Evolutionary conservation across 139 green algal genomes (phyloP).

Genomic region (Tetraselmis chui): DNA sequence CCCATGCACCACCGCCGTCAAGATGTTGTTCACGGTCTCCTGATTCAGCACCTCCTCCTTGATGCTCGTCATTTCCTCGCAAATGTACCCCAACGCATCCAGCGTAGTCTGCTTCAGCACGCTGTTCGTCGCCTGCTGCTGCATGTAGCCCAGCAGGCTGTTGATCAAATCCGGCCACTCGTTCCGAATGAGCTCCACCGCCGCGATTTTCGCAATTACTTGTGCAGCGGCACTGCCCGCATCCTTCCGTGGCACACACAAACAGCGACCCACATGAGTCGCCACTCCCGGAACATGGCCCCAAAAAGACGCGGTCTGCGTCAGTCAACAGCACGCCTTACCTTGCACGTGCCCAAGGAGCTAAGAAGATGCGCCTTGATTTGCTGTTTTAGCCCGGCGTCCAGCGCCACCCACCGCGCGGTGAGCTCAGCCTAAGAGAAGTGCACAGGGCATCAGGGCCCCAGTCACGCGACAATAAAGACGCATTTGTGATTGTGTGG

Average conservation of each 20-base stretch:
- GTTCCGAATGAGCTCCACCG: conserved; percentile 77
- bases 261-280: background rate
- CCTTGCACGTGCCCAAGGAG: conserved; percentile 59
- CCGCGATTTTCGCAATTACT: conserved; percentile 88
- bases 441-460: conserved; percentile 17
- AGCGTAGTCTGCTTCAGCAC: conserved; percentile 67
- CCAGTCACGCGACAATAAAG: too few species aligned
- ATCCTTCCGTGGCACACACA: conserved; percentile 26
- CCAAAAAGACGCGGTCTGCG: background rate
- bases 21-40: conserved; percentile 82
- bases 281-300: background rate
- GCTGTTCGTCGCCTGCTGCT: conserved; percentile 7
- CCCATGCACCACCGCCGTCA: conserved; percentile 88
- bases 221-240: conserved; percentile 70
- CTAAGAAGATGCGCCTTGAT: conserved; percentile 71
- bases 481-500: too few species aligned
- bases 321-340: conserved; percentile 25
- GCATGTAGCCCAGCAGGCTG: conserved; percentile 55
- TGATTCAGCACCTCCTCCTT: conserved; percentile 75
- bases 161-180: conserved; percentile 83
- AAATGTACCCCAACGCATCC: conserved; percentile 89
- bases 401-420: conserved; percentile 60
- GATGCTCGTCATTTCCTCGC: conserved; percentile 83
- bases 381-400: conserved; percentile 53
- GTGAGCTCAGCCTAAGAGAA: conserved; percentile 50